phyloP scores from a whole-genome alignment of 2,329 filamentous ascomycete species.

The Trichoderma sp. region DNA sequence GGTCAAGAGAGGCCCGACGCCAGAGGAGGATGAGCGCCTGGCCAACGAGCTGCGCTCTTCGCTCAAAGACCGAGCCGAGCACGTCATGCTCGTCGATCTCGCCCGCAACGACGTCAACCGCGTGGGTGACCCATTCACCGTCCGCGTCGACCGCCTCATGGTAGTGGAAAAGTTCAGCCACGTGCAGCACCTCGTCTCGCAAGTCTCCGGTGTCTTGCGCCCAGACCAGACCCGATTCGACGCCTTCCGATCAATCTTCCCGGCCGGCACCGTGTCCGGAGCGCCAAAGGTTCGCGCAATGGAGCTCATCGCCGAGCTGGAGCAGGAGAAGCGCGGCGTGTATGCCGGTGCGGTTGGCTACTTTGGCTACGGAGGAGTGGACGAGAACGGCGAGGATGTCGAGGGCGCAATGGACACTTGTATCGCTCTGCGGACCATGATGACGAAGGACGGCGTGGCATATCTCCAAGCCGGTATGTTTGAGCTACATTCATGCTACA shows the following conservation, averaged over 20 bases:
- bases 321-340: slow-evolving; percentile 89
- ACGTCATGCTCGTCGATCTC: slow-evolving; percentile 79
- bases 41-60: slow-evolving; percentile 75
- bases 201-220: slow-evolving; percentile 89
- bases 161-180: slow-evolving; percentile 93
- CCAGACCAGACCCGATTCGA: slow-evolving; percentile 87
- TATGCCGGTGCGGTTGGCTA: slow-evolving; percentile 97
- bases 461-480: slow-evolving; percentile 76
- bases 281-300: slow-evolving; percentile 96
- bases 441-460: slow-evolving; percentile 85
- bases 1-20: slow-evolving; percentile 79
- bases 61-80: slow-evolving; percentile 64
- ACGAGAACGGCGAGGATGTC: slow-evolving; percentile 59
- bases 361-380: slow-evolving; percentile 82
- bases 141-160: slow-evolving; percentile 91
- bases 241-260: slow-evolving; percentile 94
- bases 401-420: slow-evolving; percentile 92
- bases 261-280: slow-evolving; percentile 91
- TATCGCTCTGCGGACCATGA: slow-evolving; percentile 84
- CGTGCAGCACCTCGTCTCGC: slow-evolving; percentile 94
- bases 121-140: slow-evolving; percentile 86
- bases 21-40: slow-evolving; percentile 78
- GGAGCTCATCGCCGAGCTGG: slow-evolving; percentile 94
- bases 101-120: slow-evolving; percentile 96
- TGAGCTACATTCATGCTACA: background rate